phyloP scores from a whole-genome alignment of 495 filamentous ascomycete genomes.

The Penicillium odoratum region DNA sequence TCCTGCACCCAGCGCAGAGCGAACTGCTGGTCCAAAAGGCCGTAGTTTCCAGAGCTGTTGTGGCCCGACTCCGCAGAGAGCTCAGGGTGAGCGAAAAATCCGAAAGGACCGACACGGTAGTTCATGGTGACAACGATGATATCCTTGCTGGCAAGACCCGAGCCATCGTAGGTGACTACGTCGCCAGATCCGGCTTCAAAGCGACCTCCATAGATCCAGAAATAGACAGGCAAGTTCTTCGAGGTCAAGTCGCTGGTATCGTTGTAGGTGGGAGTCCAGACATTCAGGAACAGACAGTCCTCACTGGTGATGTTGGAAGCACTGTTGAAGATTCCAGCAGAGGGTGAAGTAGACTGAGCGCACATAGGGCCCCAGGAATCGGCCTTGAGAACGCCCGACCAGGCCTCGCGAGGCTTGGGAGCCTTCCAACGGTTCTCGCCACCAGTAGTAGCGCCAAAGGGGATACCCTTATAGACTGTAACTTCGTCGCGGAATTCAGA shows the following conservation, averaged over 20 bases:
- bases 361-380: conserved; percentile 25
- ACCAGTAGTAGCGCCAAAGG: conserved; percentile 28
- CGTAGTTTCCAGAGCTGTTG: conserved; percentile 38
- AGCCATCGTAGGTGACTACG: conserved; percentile 28
- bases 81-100: conserved; percentile 31
- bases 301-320: conserved; percentile 25
- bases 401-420: conserved; percentile 15
- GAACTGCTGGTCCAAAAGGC: conserved; percentile 40
- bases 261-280: conserved; percentile 11
- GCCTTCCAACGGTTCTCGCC: conserved; percentile 32
- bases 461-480: conserved; percentile 31
- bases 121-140: conserved; percentile 33
- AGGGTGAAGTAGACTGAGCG: conserved; percentile 28
- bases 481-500: conserved; percentile 17
- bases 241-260: not conserved
- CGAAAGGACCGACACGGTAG: conserved; percentile 36
- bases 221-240: conserved; percentile 23
- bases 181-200: conserved; percentile 29
- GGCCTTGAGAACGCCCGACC: conserved; percentile 19
- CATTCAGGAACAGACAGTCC: conserved; percentile 33
- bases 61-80: conserved; percentile 25
- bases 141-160: conserved; percentile 31
- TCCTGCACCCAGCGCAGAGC: conserved; percentile 17
- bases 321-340: conserved; percentile 10
- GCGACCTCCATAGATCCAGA: conserved; percentile 32